Percentiles rank a stretch among this genome's conserved stretches.
Conservation (phyloP, 2,329 filamentous ascomycete genomes). For the Lasiodiplodia sp. region DNA sequence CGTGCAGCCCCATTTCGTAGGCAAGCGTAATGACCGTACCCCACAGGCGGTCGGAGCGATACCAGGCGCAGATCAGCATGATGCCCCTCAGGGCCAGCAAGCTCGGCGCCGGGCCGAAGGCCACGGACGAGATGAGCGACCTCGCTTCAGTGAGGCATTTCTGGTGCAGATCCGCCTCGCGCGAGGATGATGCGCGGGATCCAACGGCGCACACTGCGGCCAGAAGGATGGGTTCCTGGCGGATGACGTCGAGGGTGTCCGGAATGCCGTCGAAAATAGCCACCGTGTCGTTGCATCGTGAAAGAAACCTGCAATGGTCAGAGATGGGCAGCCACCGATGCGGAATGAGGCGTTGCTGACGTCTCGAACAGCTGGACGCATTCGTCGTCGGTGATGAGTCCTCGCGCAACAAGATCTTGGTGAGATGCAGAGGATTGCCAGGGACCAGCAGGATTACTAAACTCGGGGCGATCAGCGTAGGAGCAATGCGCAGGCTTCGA, state of each 20-base stretch:
- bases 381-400: not conserved
- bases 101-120: not conserved
- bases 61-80: not conserved
- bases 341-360: not conserved
- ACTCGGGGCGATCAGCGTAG: not conserved
- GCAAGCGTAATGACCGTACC: constrained; percentile 1
- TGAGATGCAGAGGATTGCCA: not conserved
- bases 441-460: not conserved
- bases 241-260: not conserved
- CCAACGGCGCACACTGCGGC: constrained; percentile 8
- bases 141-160: not conserved
- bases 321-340: not conserved
- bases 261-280: constrained; percentile 9
- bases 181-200: not conserved
- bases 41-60: constrained; percentile 8
- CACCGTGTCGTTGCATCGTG: not conserved
- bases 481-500: not conserved
- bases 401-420: not conserved
- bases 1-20: constrained; percentile 11
- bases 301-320: not conserved
- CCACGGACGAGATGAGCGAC: not conserved
- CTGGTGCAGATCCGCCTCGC: not conserved
- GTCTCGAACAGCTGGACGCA: not conserved
- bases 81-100: not conserved
- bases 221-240: constrained; percentile 9